Base-by-base conservation (phyloP, 2,329 filamentous ascomycete species). In the Scedosporium boydii region DNA sequence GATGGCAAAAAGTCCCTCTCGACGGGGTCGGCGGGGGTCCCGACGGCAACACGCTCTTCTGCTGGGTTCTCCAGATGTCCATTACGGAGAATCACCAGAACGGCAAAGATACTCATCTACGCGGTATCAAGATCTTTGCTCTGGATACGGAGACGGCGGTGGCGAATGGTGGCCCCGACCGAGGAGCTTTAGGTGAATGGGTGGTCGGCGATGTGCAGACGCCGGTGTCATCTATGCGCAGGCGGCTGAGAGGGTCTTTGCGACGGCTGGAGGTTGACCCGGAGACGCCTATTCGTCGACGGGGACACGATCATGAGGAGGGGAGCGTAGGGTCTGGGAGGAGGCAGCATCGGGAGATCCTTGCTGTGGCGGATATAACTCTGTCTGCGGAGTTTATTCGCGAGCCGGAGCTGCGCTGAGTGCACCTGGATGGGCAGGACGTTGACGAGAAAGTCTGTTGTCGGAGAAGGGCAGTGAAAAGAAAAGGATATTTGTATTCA, bases 71-170 rank as follows among this genome's bases (percentile, higher is more conserved):
- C 29, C 93, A 98, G 74, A 87, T 98, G 70, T 87, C 90, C 67
- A 88, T 99, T 58, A 83, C 93, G 60, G 95, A 98, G 77, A 99
- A 99, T 71, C 95, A 99, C 73, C 95, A 99, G 76, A 99, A 99
- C 73, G 95, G 95, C 66, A 99, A 99, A 74, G 95, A 99, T 73
- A 99, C 95, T n/a, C 95, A 99, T 78, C 83, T 99, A 26, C 84
- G 95, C 16, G 93, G 92, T 1, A 83, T 99, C 73, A 96, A 96
- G 77, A 88, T 98, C 9, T 99, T 85, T 67, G 83, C 83, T 1
- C 76, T 83, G 18, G 81, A 83, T 65, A 76, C 78, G 29, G 82
- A 83, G 64, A 70, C 72, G 6, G 76, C 78, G 21, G 42, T 42
- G 5, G 44, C 18, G 29, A 46, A 44, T n/a, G 38, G 38, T 3